Evolutionary conservation across 2,329 filamentous ascomycete species (phyloP).

Genomic region (Fusarium sp.): DNA sequence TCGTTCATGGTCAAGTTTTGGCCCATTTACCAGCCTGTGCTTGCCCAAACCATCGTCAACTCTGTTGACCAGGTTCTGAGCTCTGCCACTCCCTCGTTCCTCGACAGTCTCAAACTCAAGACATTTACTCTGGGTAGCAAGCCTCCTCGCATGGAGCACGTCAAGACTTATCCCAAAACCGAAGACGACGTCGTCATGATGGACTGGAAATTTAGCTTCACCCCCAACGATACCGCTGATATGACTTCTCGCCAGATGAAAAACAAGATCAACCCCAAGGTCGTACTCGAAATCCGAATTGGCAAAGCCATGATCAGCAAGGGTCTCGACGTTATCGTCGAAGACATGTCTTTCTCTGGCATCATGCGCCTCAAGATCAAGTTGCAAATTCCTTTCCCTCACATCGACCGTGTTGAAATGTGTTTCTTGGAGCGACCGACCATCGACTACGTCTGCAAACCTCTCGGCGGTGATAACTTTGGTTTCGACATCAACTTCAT

Average conservation of each 20-base stretch:
- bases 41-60: conserved; percentile 91
- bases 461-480: conserved; percentile 92
- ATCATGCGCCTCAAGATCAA: conserved; percentile 98
- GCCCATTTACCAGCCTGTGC: conserved; percentile 96
- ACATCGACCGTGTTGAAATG: conserved; percentile 94
- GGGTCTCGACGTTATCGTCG: conserved; percentile 95
- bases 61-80: conserved; percentile 97
- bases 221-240: conserved; percentile 91
- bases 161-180: conserved; percentile 96
- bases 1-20: conserved; percentile 98
- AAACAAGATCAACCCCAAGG: conserved; percentile 96
- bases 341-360: conserved; percentile 96
- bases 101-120: conserved; percentile 94
- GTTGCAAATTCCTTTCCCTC: conserved; percentile 94
- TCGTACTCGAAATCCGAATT: conserved; percentile 93
- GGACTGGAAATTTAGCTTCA: conserved; percentile 99
- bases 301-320: conserved; percentile 98
- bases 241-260: conserved; percentile 90
- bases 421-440: conserved; percentile 90
- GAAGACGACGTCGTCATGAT: conserved; percentile 97
- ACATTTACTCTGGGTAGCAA: conserved; percentile 95
- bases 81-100: conserved; percentile 88
- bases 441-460: conserved; percentile 98
- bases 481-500: conserved; percentile 99
- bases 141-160: conserved; percentile 94